These are phyloP conservation scores for Hyphopichia pseudoburtonii DNA, from an alignment of 1,139 yeast genomes.

Conservation along the genomic window DNA sequence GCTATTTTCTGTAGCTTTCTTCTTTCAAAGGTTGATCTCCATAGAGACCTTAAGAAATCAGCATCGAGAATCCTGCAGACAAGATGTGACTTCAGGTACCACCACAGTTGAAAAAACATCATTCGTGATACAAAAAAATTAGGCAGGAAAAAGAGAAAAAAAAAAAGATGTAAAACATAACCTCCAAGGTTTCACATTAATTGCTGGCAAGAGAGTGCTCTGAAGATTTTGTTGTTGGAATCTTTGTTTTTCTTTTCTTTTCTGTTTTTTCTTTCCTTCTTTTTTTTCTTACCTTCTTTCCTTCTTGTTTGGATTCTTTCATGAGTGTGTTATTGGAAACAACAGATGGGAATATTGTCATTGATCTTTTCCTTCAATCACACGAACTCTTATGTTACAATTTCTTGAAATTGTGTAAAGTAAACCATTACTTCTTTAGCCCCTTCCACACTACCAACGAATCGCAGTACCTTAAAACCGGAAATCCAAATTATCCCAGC, in stretches of 20 bases:
- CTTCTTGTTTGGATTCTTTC: background rate
- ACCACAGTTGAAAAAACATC: conserved; percentile 2
- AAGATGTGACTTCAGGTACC: background rate
- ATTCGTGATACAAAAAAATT: background rate
- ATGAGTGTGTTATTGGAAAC: conserved; percentile 66
- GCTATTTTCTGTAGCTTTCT: too few species aligned
- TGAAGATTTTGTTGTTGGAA: too few species aligned
- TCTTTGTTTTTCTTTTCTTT: too few species aligned
- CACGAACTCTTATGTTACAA: conserved; percentile 43
- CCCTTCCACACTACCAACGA: conserved; percentile 46
- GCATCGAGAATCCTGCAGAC: background rate
- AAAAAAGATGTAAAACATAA: too few species aligned
- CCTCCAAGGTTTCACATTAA: background rate
- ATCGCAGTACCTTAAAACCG: conserved; percentile 40
- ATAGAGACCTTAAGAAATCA: background rate
- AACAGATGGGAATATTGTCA: conserved; percentile 49
- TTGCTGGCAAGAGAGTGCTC: too few species aligned
- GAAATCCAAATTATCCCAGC: conserved; percentile 49
- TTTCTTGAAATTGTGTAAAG: conserved; percentile 56
- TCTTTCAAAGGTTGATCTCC: too few species aligned
- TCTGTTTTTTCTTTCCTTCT: background rate
- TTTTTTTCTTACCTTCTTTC: background rate
- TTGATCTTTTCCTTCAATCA: conserved; percentile 45
- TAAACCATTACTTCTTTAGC: conserved; percentile 52
- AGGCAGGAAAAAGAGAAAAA: too few species aligned